These are phyloP conservation scores for Metschnikowia gelsemii DNA, from an alignment of 805 yeast genomes.

Conservation along the genomic window DNA sequence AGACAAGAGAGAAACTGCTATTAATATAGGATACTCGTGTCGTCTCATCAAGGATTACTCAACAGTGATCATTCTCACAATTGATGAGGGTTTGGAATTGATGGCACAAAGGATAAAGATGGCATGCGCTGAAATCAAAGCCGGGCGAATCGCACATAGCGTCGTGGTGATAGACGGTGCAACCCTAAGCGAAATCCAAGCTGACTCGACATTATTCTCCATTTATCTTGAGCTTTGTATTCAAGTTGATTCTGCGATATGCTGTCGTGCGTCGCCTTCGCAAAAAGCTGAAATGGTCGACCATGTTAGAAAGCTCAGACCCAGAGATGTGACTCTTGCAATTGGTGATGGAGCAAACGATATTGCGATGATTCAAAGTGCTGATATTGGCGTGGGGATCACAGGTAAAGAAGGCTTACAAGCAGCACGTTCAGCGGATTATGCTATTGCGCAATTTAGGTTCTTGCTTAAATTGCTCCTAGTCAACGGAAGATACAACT, in stretches of 20 bases:
- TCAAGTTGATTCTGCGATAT: conserved; percentile 83
- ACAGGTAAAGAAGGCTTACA: conserved; percentile 97
- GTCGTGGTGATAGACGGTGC: conserved; percentile 96
- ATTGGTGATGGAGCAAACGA: conserved; percentile 99
- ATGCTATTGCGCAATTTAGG: conserved; percentile 91
- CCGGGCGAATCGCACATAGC: conserved; percentile 84
- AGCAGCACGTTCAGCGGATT: conserved; percentile 94
- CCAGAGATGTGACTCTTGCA: conserved; percentile 78
- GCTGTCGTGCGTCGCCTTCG: conserved; percentile 96
- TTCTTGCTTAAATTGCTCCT: conserved; percentile 76
- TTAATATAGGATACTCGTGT: conserved; percentile 94
- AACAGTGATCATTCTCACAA: conserved; percentile 71
- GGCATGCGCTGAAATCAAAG: conserved; percentile 68
- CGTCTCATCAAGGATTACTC: conserved; percentile 90
- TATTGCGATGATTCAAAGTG: conserved; percentile 98
- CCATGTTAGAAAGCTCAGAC: conserved; percentile 69
- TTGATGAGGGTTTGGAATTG: conserved; percentile 48
- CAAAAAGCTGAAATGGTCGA: conserved; percentile 91
- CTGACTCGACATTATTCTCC: conserved; percentile 67
- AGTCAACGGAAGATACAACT: conserved; percentile 96
- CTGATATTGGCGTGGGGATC: conserved; percentile 96
- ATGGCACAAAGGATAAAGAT: conserved; percentile 69
- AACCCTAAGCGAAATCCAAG: conserved; percentile 70
- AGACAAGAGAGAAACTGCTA: conserved; percentile 96
- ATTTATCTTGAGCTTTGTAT: conserved; percentile 83